These are phyloP conservation scores for Vinca major DNA, from an alignment of 305 asterid genomes.

Conservation along the genomic window DNA sequence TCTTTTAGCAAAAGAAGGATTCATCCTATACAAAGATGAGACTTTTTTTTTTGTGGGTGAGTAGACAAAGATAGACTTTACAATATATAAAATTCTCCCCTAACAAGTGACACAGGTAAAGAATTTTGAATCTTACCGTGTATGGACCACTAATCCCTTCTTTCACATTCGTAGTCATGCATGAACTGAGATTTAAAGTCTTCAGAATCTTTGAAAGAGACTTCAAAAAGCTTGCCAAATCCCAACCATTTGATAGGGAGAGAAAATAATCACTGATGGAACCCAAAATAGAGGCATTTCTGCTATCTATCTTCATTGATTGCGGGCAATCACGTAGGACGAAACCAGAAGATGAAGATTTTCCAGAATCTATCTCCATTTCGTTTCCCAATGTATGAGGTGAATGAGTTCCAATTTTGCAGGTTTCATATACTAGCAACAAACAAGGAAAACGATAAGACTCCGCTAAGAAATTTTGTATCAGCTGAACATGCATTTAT, in stretches of 20 bases:
- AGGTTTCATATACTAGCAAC: conserved; percentile 75
- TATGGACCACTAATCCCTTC: conserved; percentile 89
- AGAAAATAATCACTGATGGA: conserved; percentile 97
- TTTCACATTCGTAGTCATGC: conserved; percentile 53
- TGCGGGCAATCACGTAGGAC: conserved; percentile 95
- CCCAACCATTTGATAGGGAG: conserved; percentile 99
- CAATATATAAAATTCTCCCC: conserved; percentile 1
- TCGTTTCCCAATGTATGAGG: conserved; percentile 84
- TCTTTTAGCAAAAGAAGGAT: neutral
- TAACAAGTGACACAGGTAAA: conserved; percentile 9
- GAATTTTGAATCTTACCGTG: conserved; percentile 55
- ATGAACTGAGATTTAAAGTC: conserved; percentile 66
- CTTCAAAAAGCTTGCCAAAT: conserved; percentile 82
- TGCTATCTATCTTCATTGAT: conserved; percentile 95
- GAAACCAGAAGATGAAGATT: conserved; percentile 71
- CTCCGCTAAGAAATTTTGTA: conserved; percentile 8
- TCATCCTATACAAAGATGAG: neutral
- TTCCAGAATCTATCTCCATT: conserved; percentile 86
- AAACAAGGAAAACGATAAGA: conserved; percentile 17
- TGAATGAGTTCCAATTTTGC: conserved; percentile 90
- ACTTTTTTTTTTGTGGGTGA: neutral
- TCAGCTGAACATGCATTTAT: neutral
- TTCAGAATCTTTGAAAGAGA: conserved; percentile 87
- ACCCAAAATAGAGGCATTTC: conserved; percentile 90
- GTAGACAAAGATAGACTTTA: neutral